phyloP scores from a whole-genome alignment of 768 basidiomycete species.

The Serendipita sp. region DNA sequence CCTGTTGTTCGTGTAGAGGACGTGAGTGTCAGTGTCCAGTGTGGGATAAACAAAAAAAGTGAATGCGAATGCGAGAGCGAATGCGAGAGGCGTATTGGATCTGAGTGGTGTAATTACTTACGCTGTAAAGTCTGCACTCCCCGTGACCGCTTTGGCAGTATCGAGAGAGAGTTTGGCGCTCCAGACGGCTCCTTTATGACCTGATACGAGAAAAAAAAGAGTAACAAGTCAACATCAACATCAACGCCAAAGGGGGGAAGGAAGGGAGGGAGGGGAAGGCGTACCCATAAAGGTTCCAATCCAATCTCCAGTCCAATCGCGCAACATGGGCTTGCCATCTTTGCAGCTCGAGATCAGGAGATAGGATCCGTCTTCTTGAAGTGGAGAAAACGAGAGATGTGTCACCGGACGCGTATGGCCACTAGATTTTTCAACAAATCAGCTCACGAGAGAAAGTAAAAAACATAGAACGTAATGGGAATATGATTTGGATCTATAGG shows the following conservation, averaged over 20 bases:
- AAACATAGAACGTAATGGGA: too few species aligned
- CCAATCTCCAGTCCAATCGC: slow-evolving; percentile 98
- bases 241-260: slow-evolving; percentile 68
- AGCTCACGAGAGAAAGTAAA: not conserved
- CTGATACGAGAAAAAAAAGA: slow-evolving; percentile 10
- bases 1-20: slow-evolving; percentile 24
- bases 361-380: slow-evolving; percentile 72
- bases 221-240: not conserved
- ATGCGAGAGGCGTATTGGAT: not conserved
- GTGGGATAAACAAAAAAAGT: slow-evolving; percentile 6
- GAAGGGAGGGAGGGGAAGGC: slow-evolving; percentile 4
- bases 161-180: slow-evolving; percentile 81
- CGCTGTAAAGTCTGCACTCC: slow-evolving; percentile 96
- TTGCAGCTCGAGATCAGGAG: slow-evolving; percentile 94
- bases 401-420: slow-evolving; percentile 46
- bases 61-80: not conserved
- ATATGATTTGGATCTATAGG: not conserved
- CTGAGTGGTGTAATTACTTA: slow-evolving; percentile 25
- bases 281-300: slow-evolving; percentile 46
- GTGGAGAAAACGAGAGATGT: slow-evolving; percentile 80
- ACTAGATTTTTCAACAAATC: slow-evolving; percentile 13
- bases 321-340: slow-evolving; percentile 94
- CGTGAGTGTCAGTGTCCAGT: slow-evolving; percentile 8
- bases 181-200: slow-evolving; percentile 82
- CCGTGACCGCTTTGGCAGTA: slow-evolving; percentile 73